Evolutionary conservation across 345 rosid genomes (phyloP), one percentile per base, ranked within the genome.

Genomic region (Schrenkiella parvula): DNA sequence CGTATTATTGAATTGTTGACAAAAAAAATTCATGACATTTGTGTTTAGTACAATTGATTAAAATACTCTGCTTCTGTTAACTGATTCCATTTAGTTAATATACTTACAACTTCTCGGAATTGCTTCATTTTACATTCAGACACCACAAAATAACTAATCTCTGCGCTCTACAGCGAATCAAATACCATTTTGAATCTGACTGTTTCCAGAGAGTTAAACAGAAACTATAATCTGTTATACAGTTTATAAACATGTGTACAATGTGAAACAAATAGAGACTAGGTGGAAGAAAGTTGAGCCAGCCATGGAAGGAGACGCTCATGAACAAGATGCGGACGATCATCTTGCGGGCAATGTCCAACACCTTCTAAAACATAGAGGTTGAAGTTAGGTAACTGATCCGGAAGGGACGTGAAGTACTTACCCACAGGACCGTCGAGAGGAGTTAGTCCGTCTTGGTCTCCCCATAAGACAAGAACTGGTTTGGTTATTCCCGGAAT

Each of bases 341-440:
- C 98, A 50, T 93, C 98, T 77, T 90, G 92, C 22, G 97, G 98
- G 63, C 96, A 89, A 32, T 93, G 96, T 32, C 98, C 96, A 17
- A 85, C 98, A 5, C 90, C 98, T 83, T 82, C 80, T 62, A 93
- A 65, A 55, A 90, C 80, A 23, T 57, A 68, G 31, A 93, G 83
- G 64, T 29, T 85, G 55, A 90, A 88, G 35, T 93, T 93, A 19
- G 91, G 76, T 3, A 73, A 59, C 64, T 80, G 73, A 28, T 70
- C 76, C 17, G 96, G 96, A 25, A 90, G 78, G 6, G 88, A 80
- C 2, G 87, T 77, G 84, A 88, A 90, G 84, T 83, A 93, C 71
- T 79, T 84, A 53, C 90, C 98, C 3, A 86, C 96, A 48, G 98
- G 97, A 2, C 98, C 97, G 5, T 93, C 90, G 0, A 93, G 74